Evolutionary conservation across 2,329 filamentous ascomycete genomes (phyloP), one percentile per base, ranked within the genome.

Genomic region (Claviceps sorghi): DNA sequence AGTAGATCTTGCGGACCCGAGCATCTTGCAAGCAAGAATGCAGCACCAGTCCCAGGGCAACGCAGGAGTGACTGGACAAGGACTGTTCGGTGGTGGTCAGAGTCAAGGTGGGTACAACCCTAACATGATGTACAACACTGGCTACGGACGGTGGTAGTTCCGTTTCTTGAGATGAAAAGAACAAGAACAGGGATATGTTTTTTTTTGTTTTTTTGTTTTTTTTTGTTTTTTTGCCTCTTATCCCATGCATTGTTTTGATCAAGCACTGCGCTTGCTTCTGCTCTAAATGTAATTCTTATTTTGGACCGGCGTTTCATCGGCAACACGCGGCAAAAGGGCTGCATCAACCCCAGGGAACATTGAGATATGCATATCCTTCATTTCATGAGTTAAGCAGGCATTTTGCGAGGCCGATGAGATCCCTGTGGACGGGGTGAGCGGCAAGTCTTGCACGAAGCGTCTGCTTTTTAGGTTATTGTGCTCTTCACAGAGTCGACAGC

Each of bases 1-100:
- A 91, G 90, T 94, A 78, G 90, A 97, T 94, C 88, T 95, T 90
- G 88, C 87, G 79, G 90, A 97, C 88, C 91, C 91, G 80, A 95
- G 88, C 80, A 96, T 96, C 80, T 83, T 97, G 79, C 90, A 95
- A 78, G 88, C 88, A 72, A 88, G 90, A 80, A 86, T 95, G 79
- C 90, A 94, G 73, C 87, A 93, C 76, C 82, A 85, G 75, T 78
- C 82, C 64, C 83, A 86, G 74, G 85, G 82, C 74, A 86, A 82
- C 78, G 82, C 82, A 72, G 83, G 85, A 79, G 84, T 84, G 74
- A 85, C 86, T 72, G 54, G 54, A 47, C 54, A 93, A 79, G 87
- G 86, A 71, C 79, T 93, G 71, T 95, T 93, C 74, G 84, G 84
- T 73, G 84, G 84, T 73, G 86, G 86, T 73, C 85, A 84, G 78